These are phyloP conservation scores for Penicillium palitans DNA, from an alignment of 2,329 filamentous ascomycete genomes.

Conservation along the genomic window DNA sequence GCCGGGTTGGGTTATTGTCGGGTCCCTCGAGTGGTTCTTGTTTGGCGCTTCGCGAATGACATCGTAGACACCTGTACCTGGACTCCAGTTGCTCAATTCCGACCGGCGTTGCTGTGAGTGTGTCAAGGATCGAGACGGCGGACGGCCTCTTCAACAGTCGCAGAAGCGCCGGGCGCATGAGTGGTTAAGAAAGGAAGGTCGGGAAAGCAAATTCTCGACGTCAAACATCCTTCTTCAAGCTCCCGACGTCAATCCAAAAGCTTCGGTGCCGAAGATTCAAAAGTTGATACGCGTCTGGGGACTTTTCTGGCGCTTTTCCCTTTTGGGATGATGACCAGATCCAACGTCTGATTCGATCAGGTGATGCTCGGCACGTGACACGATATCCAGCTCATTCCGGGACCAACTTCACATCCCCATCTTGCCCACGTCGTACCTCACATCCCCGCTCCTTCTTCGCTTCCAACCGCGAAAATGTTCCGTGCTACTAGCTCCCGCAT, in stretches of 20 bases:
- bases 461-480: conserved; percentile 41
- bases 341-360: conserved; percentile 30
- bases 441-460: conserved; percentile 26
- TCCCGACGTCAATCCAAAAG: conserved; percentile 1
- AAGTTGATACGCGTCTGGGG: conserved; percentile 11
- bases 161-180: conserved; percentile 47
- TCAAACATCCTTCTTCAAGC: conserved; percentile 33
- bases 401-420: conserved; percentile 29
- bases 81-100: conserved; percentile 37
- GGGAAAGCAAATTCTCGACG: conserved; percentile 16
- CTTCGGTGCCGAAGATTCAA: conserved; percentile 8
- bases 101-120: conserved; percentile 31
- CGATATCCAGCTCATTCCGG: conserved; percentile 27
- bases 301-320: conserved; percentile 20
- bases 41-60: conserved; percentile 25
- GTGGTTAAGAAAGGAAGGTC: conserved; percentile 21
- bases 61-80: conserved; percentile 31
- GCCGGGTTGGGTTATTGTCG: neutral
- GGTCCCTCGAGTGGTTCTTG: conserved; percentile 8
- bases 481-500: conserved; percentile 43
- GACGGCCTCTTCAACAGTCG: conserved; percentile 46
- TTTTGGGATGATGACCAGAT: conserved; percentile 28
- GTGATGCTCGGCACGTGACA: conserved; percentile 21
- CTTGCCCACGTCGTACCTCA: conserved; percentile 28
- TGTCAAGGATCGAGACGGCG: conserved; percentile 40